Evolutionary conservation across 2,329 filamentous ascomycete species (phyloP).

Genomic region (Trichocomaceae sp.): DNA sequence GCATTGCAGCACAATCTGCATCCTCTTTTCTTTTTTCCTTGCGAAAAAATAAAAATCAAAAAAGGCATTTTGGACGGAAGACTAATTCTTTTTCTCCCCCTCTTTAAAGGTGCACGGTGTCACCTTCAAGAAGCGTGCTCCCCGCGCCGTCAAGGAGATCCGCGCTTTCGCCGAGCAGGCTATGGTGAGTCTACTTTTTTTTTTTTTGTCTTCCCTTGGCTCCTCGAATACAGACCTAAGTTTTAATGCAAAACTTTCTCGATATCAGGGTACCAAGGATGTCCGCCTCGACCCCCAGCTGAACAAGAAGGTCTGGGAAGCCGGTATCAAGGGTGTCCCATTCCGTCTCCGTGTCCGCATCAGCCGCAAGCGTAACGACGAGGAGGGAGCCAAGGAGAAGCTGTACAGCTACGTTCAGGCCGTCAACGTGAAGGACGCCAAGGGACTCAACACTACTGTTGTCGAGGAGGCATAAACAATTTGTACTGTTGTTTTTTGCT

Average conservation of each 20-base stretch:
- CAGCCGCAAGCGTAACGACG: slow-evolving; percentile 99
- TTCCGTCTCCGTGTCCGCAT: slow-evolving; percentile 97
- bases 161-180: slow-evolving; percentile 84
- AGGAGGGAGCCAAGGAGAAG: slow-evolving; percentile 99
- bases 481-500: background rate
- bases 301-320: slow-evolving; percentile 99
- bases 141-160: slow-evolving; percentile 99
- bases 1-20: slow-evolving; percentile 17
- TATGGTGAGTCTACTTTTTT: slow-evolving; percentile 66
- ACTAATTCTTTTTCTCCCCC: slow-evolving; percentile 52
- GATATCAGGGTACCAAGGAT: slow-evolving; percentile 76
- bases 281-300: slow-evolving; percentile 97
- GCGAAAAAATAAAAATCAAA: slow-evolving; percentile 8
- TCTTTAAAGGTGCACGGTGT: slow-evolving; percentile 79
- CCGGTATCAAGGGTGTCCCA: slow-evolving; percentile 96
- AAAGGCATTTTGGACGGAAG: slow-evolving; percentile 55
- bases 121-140: slow-evolving; percentile 99
- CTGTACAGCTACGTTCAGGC: slow-evolving; percentile 99
- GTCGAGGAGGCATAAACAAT: slow-evolving; percentile 53
- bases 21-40: background rate
- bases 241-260: background rate
- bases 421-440: slow-evolving; percentile 98
- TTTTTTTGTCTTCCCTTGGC: background rate
- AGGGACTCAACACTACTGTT: slow-evolving; percentile 89
- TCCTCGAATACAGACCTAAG: no score